These are phyloP conservation scores for Botrytis pseudocinerea DNA, from an alignment of 2,329 filamentous ascomycete species.

Conservation along the genomic window DNA sequence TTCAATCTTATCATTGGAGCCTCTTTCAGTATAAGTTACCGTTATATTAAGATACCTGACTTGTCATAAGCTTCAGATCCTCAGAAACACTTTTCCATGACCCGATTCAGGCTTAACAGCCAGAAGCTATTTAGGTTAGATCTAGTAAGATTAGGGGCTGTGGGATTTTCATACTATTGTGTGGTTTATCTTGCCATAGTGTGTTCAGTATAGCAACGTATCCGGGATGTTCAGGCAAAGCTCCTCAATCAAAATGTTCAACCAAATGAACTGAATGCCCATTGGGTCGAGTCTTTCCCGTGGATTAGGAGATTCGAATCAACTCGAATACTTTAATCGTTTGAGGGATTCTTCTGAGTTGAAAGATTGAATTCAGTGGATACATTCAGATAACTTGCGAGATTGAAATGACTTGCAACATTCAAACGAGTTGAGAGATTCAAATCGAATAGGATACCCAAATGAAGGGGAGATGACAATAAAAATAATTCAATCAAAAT, in stretches of 20 bases:
- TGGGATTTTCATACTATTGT: not conserved
- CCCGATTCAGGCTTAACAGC: not conserved
- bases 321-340: not conserved
- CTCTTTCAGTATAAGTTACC: not conserved
- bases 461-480: not conserved
- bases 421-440: not conserved
- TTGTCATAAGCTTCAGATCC: not conserved
- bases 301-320: not conserved
- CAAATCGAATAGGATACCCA: not conserved
- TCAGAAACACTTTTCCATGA: not conserved
- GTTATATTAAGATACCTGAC: not conserved
- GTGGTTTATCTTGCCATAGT: not conserved
- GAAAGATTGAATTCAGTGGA: not conserved
- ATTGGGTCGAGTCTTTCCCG: not conserved
- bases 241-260: not conserved
- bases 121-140: not conserved
- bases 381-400: not conserved
- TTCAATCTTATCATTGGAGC: not conserved
- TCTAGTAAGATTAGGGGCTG: not conserved
- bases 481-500: not conserved
- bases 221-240: not conserved
- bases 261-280: not conserved
- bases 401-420: too few relatives aligned
- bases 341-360: not conserved
- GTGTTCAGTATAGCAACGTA: not conserved